phyloP scores from a whole-genome alignment of 345 rosid genomes.

The Citrus maxima region DNA sequence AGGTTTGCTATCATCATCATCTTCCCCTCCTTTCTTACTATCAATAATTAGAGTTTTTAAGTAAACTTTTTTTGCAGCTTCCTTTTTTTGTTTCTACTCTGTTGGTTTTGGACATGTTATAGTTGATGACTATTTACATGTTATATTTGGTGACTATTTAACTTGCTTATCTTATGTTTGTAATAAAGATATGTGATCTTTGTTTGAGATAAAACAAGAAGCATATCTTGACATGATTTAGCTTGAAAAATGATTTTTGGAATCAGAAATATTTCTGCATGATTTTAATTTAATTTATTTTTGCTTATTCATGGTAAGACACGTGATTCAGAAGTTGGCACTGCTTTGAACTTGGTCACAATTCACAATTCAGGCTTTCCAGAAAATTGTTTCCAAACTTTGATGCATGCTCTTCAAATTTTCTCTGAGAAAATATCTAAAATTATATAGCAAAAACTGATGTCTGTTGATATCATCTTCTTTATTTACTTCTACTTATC shows the following conservation, averaged over 20 bases:
- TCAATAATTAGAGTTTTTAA: not conserved
- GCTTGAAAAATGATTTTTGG: not conserved
- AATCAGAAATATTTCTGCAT: not conserved
- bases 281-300: not conserved
- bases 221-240: not conserved
- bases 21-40: not conserved
- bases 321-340: not conserved
- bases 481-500: not conserved
- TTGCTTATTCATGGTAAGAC: not conserved
- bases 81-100: not conserved
- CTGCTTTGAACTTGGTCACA: not conserved
- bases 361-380: not conserved
- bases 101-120: not conserved
- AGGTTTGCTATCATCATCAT: constrained; percentile 40
- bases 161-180: not conserved
- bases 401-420: not conserved
- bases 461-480: not conserved
- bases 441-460: not conserved
- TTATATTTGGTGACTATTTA: not conserved
- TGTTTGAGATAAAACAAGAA: not conserved
- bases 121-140: not conserved
- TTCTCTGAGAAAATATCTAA: not conserved
- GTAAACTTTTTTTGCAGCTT: not conserved
- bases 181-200: not conserved
- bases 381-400: not conserved